Evolutionary conservation across 768 basidiomycete species (phyloP).

Genomic region (Filobasidium floriforme): DNA sequence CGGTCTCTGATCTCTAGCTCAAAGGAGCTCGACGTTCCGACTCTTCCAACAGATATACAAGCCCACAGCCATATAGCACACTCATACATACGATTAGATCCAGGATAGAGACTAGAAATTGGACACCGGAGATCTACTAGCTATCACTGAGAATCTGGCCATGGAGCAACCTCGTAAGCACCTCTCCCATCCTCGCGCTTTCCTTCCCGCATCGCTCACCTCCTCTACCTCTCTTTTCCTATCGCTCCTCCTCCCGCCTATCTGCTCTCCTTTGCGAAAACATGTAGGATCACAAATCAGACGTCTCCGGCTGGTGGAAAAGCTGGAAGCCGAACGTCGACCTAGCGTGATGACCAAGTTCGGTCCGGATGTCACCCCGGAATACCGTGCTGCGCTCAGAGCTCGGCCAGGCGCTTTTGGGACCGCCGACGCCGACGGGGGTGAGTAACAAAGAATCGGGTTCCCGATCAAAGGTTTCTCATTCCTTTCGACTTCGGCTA

Average conservation of each 20-base stretch:
- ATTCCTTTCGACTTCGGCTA: too few relatives aligned
- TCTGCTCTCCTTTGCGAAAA: not conserved
- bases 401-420: not conserved
- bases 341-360: not conserved
- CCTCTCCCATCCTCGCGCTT: not conserved
- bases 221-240: not conserved
- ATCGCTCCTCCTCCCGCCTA: not conserved
- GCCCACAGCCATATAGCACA: not conserved
- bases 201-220: not conserved
- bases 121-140: not conserved
- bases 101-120: not conserved
- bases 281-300: not conserved
- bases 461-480: too few relatives aligned
- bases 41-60: not conserved
- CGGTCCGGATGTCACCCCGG: not conserved
- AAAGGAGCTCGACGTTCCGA: not conserved
- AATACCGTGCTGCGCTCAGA: not conserved
- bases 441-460: not conserved
- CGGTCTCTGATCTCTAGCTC: too few relatives aligned
- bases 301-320: not conserved
- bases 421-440: not conserved
- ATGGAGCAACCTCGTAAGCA: not conserved
- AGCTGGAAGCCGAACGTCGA: not conserved
- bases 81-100: not conserved
- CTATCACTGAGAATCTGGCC: too few relatives aligned